phyloP scores from a whole-genome alignment of 495 filamentous ascomycete genomes.

The Talaromyces thailandensis region DNA sequence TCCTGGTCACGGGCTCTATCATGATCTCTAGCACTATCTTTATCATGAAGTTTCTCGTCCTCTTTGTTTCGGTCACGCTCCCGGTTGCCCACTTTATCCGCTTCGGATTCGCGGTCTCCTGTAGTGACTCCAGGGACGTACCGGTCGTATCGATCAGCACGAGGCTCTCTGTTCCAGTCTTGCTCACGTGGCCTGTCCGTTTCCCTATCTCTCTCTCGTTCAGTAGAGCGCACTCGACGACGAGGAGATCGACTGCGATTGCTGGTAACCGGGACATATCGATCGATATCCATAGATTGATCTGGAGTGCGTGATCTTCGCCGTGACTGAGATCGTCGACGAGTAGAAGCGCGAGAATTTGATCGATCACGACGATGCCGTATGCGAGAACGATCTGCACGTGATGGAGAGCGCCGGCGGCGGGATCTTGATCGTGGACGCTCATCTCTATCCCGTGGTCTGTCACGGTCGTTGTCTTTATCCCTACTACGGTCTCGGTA shows the following conservation, averaged over 20 bases:
- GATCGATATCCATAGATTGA: slow-evolving; percentile 35
- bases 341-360: slow-evolving; percentile 11
- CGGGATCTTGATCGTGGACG: slow-evolving; percentile 6
- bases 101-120: slow-evolving; percentile 13
- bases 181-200: slow-evolving; percentile 9
- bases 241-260: slow-evolving; percentile 37
- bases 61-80: slow-evolving; percentile 11
- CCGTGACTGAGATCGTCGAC: slow-evolving; percentile 11
- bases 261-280: slow-evolving; percentile 39
- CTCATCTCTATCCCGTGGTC: slow-evolving; percentile 12
- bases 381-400: not conserved
- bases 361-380: slow-evolving; percentile 13
- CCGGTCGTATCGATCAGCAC: not conserved
- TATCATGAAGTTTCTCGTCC: slow-evolving; percentile 6
- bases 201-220: slow-evolving; percentile 8
- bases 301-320: slow-evolving; percentile 24
- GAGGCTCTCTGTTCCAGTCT: slow-evolving; percentile 7
- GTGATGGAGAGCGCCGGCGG: not conserved
- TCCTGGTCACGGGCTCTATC: slow-evolving; percentile 10
- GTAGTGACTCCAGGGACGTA: slow-evolving; percentile 12
- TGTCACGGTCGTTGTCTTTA: slow-evolving; percentile 8
- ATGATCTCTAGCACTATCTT: slow-evolving; percentile 12
- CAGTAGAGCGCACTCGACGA: slow-evolving; percentile 28
- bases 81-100: slow-evolving; percentile 11
- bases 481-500: slow-evolving; percentile 9